A percentile compares a stretch with the other conserved stretches of the same genome.
These are phyloP conservation scores for Stylosanthes scabra DNA, from an alignment of 331 rosid genomes.

Conservation along the genomic window DNA sequence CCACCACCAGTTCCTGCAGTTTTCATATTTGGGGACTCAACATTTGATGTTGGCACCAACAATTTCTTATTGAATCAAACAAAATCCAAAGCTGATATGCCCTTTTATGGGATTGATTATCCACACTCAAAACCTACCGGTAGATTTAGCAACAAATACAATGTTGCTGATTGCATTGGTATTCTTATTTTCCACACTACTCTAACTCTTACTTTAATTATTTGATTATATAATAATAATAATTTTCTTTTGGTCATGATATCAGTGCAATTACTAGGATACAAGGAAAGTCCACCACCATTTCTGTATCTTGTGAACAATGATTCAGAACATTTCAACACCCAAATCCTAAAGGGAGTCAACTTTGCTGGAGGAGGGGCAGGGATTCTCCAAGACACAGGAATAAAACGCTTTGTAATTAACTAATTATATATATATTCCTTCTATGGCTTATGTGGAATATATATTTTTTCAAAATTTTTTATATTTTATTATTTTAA, in stretches of 20 bases:
- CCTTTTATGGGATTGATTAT: slow-evolving; percentile 40
- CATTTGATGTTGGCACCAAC: slow-evolving; percentile 41
- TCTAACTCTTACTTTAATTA: no score
- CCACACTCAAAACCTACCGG: slow-evolving; percentile 20
- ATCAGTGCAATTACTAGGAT: slow-evolving; percentile 32
- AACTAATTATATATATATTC: no score
- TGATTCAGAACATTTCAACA: slow-evolving; percentile 8
- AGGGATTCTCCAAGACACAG: slow-evolving; percentile 26
- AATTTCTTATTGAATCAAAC: slow-evolving; percentile 14
- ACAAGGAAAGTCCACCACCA: slow-evolving; percentile 27
- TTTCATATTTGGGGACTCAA: slow-evolving; percentile 38
- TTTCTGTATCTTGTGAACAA: slow-evolving; percentile 4
- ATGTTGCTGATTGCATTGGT: slow-evolving; percentile 38
- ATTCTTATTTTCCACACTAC: not conserved
- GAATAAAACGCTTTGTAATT: not conserved
- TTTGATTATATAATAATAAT: no score
- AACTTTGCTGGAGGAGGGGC: slow-evolving; percentile 45
- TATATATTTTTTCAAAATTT: no score
- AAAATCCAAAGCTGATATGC: slow-evolving; percentile 8
- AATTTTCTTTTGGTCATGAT: not conserved
- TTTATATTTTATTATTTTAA: no score
- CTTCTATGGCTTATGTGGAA: no score
- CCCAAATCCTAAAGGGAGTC: slow-evolving; percentile 20
- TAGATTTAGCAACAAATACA: slow-evolving; percentile 39
- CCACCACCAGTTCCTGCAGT: slow-evolving; percentile 20